Conservation (phyloP, 805 yeast genomes). For the Candida xiaguanensis region DNA sequence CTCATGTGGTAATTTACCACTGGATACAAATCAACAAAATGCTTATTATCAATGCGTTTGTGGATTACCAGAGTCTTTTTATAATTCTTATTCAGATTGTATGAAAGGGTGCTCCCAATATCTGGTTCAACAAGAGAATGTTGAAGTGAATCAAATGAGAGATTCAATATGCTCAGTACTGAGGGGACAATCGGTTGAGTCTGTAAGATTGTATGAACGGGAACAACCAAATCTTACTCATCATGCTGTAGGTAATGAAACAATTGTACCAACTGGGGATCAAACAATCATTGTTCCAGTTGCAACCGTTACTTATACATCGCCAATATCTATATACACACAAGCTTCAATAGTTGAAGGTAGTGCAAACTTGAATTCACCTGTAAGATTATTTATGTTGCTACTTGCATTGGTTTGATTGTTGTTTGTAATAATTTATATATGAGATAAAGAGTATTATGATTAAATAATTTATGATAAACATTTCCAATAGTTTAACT, state of each 20-base stretch:
- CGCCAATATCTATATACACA: background rate
- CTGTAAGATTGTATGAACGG: background rate
- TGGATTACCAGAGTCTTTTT: constrained; percentile 1
- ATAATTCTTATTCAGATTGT: background rate
- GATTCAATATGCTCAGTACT: background rate
- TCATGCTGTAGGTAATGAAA: too few species aligned
- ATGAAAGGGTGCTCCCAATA: background rate
- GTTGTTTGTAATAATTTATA: too few species aligned
- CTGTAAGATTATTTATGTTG: background rate
- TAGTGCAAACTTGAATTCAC: background rate
- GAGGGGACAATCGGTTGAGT: background rate
- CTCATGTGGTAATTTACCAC: background rate
- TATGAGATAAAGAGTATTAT: too few species aligned
- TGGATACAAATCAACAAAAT: background rate
- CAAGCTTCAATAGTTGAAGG: background rate
- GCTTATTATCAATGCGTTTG: constrained; percentile 1
- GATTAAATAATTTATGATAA: background rate
- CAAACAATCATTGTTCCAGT: background rate
- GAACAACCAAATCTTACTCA: too few species aligned
- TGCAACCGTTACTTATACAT: background rate
- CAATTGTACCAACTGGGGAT: background rate
- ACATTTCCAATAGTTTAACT: too few species aligned
- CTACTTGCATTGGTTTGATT: background rate
- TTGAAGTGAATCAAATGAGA: background rate
- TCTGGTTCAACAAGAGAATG: background rate